Base-by-base conservation (phyloP, 805 yeast species). In the Candida argentea region DNA sequence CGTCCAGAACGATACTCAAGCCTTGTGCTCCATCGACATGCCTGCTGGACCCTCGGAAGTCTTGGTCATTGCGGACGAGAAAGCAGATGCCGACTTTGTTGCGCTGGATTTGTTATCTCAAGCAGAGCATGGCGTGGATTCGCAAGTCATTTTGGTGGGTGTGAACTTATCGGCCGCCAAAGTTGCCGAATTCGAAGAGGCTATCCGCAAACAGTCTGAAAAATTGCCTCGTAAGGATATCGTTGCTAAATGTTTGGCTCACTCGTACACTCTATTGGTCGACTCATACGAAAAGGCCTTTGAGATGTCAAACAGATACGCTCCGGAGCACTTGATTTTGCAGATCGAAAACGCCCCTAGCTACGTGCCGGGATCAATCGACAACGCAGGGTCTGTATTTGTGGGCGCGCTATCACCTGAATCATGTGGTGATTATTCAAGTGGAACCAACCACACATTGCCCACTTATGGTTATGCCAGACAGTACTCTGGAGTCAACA, bases 21-120 rank as follows among this genome's bases (percentile, higher is more conserved):
- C 98, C 5, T 63, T 87, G 47, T 91, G 95, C 50, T 82, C 95
- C 11, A 91, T 91, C 42, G 99, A 91, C 55, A 89, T 91, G 97
- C 99, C 99, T 27, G 99, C 99, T 15, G 99, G 99, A 6, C 99
- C 99, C 16, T 82, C 94, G 29, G 99, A 91, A 59, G 99, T 91
- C 14, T 66, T 91, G 34, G 99, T 89, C n/a, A 65, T 91, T 43
- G 94, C 95, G 26, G 99, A 91, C 52, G 71, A 65, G 34, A 48
- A 69, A 25, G 84, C 96, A 8, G 95, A 86, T 56, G 89, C 94
- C 14, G 95, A 86, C 46, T 91, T 84, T 55, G 98, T 91, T 17
- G 98, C 96, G n/a, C 73, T 86, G 39, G 99, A 91, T 54, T 67
- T 91, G 49, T 66, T 91, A 34, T 87, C 97, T 0, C 99, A 91